Conservation (phyloP, 73 alveolate genomes). For the Paramecium biaurelia region DNA sequence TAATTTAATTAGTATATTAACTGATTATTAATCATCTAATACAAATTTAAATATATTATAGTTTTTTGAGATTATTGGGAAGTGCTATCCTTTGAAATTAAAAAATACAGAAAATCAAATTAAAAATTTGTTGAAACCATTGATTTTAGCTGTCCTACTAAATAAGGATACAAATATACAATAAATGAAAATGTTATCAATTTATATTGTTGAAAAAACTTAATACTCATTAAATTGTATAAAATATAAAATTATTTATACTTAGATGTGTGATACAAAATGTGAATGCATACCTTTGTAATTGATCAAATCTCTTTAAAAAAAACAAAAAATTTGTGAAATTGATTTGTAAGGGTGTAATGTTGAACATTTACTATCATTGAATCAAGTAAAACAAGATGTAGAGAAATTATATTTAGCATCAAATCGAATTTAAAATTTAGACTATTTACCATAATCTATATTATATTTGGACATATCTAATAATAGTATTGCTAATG, state of each 20-base stretch:
- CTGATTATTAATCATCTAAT: no score
- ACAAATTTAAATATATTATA: no score
- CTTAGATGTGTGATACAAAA: background rate
- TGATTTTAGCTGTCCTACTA: no score
- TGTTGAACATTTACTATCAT: background rate
- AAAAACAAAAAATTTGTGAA: background rate
- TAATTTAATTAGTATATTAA: no score
- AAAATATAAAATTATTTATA: background rate
- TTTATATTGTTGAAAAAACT: no score
- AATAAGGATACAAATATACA: no score
- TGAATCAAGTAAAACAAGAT: background rate
- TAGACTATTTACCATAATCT: background rate
- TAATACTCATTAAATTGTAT: background rate
- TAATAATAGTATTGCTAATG: background rate
- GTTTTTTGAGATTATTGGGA: no score
- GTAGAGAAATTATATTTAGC: background rate
- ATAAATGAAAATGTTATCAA: no score
- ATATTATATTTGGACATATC: background rate
- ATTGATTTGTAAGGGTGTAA: background rate
- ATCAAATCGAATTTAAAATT: background rate
- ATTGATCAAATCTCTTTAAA: background rate
- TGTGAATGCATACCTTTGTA: constrained; percentile 5
- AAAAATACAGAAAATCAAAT: no score
- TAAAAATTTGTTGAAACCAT: no score
- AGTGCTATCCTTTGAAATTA: no score